Evolutionary conservation across 805 yeast species (phyloP).

Genomic region (Torulaspora franciscae): DNA sequence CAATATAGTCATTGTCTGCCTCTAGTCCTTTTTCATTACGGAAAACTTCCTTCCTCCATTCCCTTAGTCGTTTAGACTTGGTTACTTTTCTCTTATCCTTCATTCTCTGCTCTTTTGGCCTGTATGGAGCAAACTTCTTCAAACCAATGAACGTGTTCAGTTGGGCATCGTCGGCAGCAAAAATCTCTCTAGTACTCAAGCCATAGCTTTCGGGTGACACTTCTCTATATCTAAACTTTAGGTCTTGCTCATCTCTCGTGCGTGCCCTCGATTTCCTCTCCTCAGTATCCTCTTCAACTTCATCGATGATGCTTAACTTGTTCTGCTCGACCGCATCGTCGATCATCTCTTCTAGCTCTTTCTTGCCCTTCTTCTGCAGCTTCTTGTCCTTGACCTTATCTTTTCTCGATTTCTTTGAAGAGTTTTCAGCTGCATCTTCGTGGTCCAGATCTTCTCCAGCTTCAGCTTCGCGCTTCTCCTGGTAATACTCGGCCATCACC

Average conservation of each 20-base stretch:
- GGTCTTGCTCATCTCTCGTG: conserved; percentile 40
- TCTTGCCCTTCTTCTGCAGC: conserved; percentile 56
- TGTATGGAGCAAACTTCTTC: conserved; percentile 90
- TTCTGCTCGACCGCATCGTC: conserved; percentile 75
- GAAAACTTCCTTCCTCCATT: conserved; percentile 87
- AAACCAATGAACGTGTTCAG: conserved; percentile 81
- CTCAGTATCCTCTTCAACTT: conserved; percentile 52
- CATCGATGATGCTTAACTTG: conserved; percentile 58
- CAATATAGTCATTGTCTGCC: conserved; percentile 19
- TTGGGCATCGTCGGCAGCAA: conserved; percentile 82
- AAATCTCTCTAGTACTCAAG: conserved; percentile 74
- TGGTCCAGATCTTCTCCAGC: conserved; percentile 28
- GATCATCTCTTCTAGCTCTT: conserved; percentile 59
- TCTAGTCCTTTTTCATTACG: conserved; percentile 50
- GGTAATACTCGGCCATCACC: conserved; percentile 41
- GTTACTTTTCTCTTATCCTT: conserved; percentile 82
- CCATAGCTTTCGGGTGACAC: conserved; percentile 95
- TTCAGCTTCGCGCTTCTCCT: conserved; percentile 38
- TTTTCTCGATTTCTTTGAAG: conserved; percentile 41
- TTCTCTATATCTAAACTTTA: conserved; percentile 79
- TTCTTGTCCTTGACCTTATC: conserved; percentile 51
- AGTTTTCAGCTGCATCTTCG: conserved; percentile 28
- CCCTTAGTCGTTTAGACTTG: conserved; percentile 74
- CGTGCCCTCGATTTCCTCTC: conserved; percentile 55
- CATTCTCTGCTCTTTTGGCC: conserved; percentile 62